Percentiles rank a stretch among this genome's conserved stretches.
Evolutionary conservation across 2,329 filamentous ascomycete species (phyloP).

Genomic region (Sphaerulina vaccinii): DNA sequence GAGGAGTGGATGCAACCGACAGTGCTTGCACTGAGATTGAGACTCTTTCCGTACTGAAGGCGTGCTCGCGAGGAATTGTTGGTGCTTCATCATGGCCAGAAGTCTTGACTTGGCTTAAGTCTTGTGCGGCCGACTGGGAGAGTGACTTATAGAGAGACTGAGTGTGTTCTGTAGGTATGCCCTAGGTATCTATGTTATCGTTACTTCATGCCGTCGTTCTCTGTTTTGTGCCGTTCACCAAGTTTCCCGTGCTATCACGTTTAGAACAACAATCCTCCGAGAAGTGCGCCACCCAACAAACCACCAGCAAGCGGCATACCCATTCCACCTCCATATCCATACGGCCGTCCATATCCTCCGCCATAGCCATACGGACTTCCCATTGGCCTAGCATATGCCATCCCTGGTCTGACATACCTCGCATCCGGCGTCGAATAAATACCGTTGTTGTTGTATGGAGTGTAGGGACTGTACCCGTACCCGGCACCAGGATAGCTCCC

Average conservation of each 20-base stretch:
- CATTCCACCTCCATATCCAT: slow-evolving; percentile 41
- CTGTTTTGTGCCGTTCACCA: not conserved
- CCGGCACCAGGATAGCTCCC: slow-evolving; percentile 33
- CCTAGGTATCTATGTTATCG: too few relatives aligned
- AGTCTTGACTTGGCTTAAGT: too few relatives aligned
- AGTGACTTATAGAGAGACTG: too few relatives aligned
- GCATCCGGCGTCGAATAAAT: slow-evolving; percentile 50
- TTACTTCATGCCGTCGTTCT: not conserved
- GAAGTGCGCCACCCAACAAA: slow-evolving; percentile 46
- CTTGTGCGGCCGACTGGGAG: too few relatives aligned
- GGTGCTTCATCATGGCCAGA: too few relatives aligned
- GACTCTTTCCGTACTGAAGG: too few relatives aligned
- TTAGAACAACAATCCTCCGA: slow-evolving; percentile 23
- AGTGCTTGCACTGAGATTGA: too few relatives aligned
- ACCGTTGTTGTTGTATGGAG: slow-evolving; percentile 30
- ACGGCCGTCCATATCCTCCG: slow-evolving; percentile 35
- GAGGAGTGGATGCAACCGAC: too few relatives aligned
- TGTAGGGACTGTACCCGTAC: slow-evolving; percentile 31
- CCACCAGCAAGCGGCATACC: slow-evolving; percentile 43
- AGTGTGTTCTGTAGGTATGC: too few relatives aligned
- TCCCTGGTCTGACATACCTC: slow-evolving; percentile 50
- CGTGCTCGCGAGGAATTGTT: too few relatives aligned
- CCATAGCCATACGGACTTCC: slow-evolving; percentile 28
- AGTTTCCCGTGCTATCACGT: not conserved
- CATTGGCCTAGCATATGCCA: slow-evolving; percentile 42